Conservation (phyloP, 108 stramenopile species). For the Cyclostephanos invisitatus region DNA sequence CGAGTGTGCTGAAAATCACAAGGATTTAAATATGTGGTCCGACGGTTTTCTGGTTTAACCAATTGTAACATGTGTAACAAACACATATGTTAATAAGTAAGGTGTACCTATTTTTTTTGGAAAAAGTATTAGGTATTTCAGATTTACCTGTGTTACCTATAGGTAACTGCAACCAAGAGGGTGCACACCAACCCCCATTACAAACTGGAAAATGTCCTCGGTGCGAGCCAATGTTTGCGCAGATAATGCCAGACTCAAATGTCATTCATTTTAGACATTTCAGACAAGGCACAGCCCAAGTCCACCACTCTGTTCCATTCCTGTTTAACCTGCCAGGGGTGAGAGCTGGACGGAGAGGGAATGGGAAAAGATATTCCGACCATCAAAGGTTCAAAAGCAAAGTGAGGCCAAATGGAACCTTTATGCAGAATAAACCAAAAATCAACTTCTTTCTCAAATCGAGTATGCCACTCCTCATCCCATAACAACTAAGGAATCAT, state of each 20-base stretch:
- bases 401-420: constrained; percentile 12
- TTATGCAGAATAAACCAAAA: constrained; percentile 9
- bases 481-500: constrained; percentile 14
- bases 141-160: too few relatives aligned
- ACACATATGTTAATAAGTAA: too few relatives aligned
- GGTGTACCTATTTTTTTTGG: too few relatives aligned
- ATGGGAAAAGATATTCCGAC: constrained; percentile 10
- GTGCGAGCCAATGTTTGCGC: constrained; percentile 3
- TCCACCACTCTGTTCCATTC: constrained; percentile 23
- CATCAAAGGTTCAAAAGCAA: not conserved
- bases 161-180: too few relatives aligned
- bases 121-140: too few relatives aligned
- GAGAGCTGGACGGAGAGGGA: not conserved
- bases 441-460: constrained; percentile 19
- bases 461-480: constrained; percentile 17
- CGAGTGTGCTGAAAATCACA: too few relatives aligned
- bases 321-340: constrained; percentile 12
- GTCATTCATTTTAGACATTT: constrained; percentile 32
- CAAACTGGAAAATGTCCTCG: constrained; percentile 15
- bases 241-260: constrained; percentile 14
- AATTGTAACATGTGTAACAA: too few relatives aligned
- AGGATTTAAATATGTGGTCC: too few relatives aligned
- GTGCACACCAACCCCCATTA: constrained; percentile 10
- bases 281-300: constrained; percentile 20
- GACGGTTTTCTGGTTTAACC: too few relatives aligned